Evolutionary conservation across 2,329 filamentous ascomycete species (phyloP), one percentile per base, ranked within the genome.

Genomic region (Capronia epimyces): DNA sequence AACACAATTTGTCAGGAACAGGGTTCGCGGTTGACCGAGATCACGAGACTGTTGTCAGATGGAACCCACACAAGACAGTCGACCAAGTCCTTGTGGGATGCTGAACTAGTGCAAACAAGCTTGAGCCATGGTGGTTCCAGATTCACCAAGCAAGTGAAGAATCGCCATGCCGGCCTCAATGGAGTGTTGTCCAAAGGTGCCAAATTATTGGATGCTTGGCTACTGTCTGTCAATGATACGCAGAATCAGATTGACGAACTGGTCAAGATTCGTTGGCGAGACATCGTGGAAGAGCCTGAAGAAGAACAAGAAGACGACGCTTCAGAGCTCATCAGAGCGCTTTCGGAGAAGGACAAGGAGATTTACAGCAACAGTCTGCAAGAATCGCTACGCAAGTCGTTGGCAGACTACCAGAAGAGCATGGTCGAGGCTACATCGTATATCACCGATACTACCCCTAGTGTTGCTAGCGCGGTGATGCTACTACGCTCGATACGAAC

Each of bases 231-330:
- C 4, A 40, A 56, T 24, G 20, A 29, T 3, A 49, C 45, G 15
- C 37, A 52, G 20, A 37, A 21, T 16, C 50, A 48, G 9, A 46
- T 61, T 10, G 37, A 56, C 12, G 39, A 52, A 2, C 42, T 56
- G 5, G 21, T 43, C 7, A 55, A 45, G 31, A 47, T 51, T 5
- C 46, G 56, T 18, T 63, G 60, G 60, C 48, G 56, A 37, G 59
- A 60, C 32, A 42, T 60, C 15, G 36, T 63, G n/a, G 60, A 63
- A 47, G 59, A 63, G 34, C 53, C 57, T 12, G 60, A 62, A 49
- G 59, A 63, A 27, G 60, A 62, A 16, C 34, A 62, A 20, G 60
- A 62, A 43, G 56, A 58, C 12, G 51, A 56, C 16, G 56, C 56
- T 13, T 32, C 36, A n/a, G 16, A 34, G 7, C 42, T 60, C 18